Base-by-base conservation (phyloP, 225 moss, liverwort and hornwort species). In the Marchantia polymorpha region DNA sequence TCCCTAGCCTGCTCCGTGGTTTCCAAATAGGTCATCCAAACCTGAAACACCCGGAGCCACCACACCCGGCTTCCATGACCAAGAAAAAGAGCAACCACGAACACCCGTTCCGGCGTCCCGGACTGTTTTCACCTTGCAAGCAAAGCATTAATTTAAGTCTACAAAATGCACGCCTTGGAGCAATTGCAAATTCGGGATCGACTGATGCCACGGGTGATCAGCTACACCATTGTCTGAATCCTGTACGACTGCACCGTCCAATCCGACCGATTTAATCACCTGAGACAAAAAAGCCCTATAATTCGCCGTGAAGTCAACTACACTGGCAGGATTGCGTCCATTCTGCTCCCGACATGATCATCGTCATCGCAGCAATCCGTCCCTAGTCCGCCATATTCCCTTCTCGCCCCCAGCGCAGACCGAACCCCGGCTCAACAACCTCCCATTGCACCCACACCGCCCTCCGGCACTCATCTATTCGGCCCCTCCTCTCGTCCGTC, bases 131-230 rank as follows among this genome's bases (percentile, higher is more conserved):
- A 10, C 26, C 73, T 26, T 51, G 27, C 52, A 73, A 12, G 51
- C 0, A 7, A 54, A 54, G 17, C 53, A 13, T 49, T 9, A 0
- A 47, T 47, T 47, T 69, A 47, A 69, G 0, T 49, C 39, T 14
- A n/a, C n/a, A 17, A 19, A 46, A 17, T 69, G 22, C 12, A 22
- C 51, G 12, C 26, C 25, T 2, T 23, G 12, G 51, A 8, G n/a
- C 53, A 54, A 73, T 29, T 73, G 54, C 26, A 14, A 73, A 52
- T 73, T 73, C 73, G 53, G 12, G 73, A 73, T 73, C 53, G 53
- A 73, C 73, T 53, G 29, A 73, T 25, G 54, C 54, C 73, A 26
- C 53, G 5, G 10, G 73, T 9, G 12, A 52, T 20, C 50, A 9
- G 26, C 52, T 73, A 52, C 10, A 70, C 52, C 73, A 73, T 54